A percentile compares a stretch with the other conserved stretches of the same genome.
Evolutionary conservation across 2,329 filamentous ascomycete genomes (phyloP).

Genomic region (Mycosphaerella arachidis): DNA sequence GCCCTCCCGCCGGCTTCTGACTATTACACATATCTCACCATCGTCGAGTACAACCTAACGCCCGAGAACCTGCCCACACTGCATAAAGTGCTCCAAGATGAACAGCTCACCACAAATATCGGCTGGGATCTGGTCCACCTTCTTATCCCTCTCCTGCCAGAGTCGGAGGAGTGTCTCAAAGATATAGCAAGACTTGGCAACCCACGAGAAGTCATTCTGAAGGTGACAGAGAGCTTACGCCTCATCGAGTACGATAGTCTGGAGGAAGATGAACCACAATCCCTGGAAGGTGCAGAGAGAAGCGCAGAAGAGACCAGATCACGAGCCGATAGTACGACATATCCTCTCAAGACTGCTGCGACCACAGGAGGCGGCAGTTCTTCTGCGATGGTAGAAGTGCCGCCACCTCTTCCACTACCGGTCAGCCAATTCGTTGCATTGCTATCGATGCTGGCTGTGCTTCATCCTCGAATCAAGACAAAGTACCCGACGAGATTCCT

Average conservation of each 20-base stretch:
- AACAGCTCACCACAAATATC: conserved; percentile 66
- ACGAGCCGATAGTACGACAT: conserved; percentile 25
- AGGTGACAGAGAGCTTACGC: conserved; percentile 69
- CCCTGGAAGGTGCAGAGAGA: not conserved
- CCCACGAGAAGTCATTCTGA: conserved; percentile 75
- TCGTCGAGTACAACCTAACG: conserved; percentile 68
- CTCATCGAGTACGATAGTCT: conserved; percentile 50
- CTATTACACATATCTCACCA: conserved; percentile 71
- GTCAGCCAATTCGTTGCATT: conserved; percentile 62
- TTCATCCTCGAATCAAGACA: conserved; percentile 71
- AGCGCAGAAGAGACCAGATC: conserved; percentile 10
- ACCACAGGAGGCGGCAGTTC: conserved; percentile 2
- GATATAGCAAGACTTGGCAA: conserved; percentile 74
- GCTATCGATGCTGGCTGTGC: conserved; percentile 65
- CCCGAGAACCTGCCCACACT: conserved; percentile 63
- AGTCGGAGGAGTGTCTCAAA: conserved; percentile 65
- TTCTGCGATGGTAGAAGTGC: conserved; percentile 23
- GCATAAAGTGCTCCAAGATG: conserved; percentile 64
- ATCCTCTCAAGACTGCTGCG: conserved; percentile 27
- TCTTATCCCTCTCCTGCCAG: conserved; percentile 61
- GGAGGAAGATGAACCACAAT: conserved; percentile 47
- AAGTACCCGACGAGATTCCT: conserved; percentile 75
- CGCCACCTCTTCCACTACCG: conserved; percentile 36
- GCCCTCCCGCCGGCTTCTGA: conserved; percentile 61
- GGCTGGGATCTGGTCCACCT: conserved; percentile 81